Evolutionary conservation across 495 filamentous ascomycete genomes (phyloP).

Genomic region (Podospora comata): DNA sequence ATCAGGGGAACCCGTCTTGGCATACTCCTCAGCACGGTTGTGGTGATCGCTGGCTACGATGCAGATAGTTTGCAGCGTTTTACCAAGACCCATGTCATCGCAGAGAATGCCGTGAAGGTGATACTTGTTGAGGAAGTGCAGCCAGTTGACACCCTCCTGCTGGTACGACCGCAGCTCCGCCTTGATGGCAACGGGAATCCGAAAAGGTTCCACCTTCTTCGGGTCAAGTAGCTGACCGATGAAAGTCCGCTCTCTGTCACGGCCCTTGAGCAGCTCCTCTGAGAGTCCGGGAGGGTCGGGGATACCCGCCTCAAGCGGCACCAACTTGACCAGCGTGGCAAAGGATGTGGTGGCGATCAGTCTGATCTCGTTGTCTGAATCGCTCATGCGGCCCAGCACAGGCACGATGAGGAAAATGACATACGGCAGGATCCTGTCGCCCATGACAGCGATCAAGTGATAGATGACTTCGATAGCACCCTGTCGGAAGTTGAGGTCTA

Average conservation of each 20-base stretch:
- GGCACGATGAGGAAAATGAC: slow-evolving; percentile 99
- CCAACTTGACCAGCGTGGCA: slow-evolving; percentile 94
- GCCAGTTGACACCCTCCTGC: slow-evolving; percentile 98
- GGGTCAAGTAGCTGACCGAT: slow-evolving; percentile 94
- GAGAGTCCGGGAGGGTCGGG: slow-evolving; percentile 94
- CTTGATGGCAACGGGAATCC: slow-evolving; percentile 94
- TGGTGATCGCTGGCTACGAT: slow-evolving; percentile 98
- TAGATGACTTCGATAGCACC: slow-evolving; percentile 93
- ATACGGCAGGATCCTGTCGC: slow-evolving; percentile 90
- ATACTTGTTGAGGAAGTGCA: slow-evolving; percentile 95
- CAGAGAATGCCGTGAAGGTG: slow-evolving; percentile 97
- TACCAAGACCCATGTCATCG: slow-evolving; percentile 98
- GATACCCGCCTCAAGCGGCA: slow-evolving; percentile 96
- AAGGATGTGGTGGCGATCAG: slow-evolving; percentile 96
- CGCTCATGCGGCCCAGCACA: slow-evolving; percentile 97
- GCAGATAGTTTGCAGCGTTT: slow-evolving; percentile 94
- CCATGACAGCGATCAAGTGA: slow-evolving; percentile 96
- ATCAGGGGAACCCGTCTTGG: slow-evolving; percentile 71
- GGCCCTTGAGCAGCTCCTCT: slow-evolving; percentile 77
- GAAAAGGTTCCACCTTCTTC: slow-evolving; percentile 90
- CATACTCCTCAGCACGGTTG: slow-evolving; percentile 83
- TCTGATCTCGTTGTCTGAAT: slow-evolving; percentile 91
- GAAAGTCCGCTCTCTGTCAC: slow-evolving; percentile 91
- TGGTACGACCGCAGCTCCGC: slow-evolving; percentile 94
- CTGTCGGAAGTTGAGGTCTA: slow-evolving; percentile 83